Evolutionary conservation across 371 early-diverging fungal genomes (phyloP).

Genomic region (Gilbertella persicaria): DNA sequence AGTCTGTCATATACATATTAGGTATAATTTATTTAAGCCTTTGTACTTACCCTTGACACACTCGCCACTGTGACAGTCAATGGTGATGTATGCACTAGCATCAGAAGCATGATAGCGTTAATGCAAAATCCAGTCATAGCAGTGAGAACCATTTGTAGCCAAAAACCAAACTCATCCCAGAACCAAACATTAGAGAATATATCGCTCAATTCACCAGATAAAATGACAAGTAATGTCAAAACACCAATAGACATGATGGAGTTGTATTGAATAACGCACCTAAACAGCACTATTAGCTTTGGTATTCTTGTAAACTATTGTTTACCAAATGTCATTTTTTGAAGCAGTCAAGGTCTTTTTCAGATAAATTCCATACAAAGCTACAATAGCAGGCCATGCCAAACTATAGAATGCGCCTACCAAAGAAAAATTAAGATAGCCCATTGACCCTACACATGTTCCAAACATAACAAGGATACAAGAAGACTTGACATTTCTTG

Average conservation of each 20-base stretch:
- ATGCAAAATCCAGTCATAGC: conserved; percentile 21
- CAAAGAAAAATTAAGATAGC: conserved; percentile 60
- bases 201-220: conserved; percentile 23
- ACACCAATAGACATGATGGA: conserved; percentile 16
- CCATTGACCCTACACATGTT: conserved; percentile 54
- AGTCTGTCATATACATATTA: conserved; percentile 5
- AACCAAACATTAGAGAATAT: conserved; percentile 22
- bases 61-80: conserved; percentile 13
- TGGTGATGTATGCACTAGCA: conserved; percentile 22
- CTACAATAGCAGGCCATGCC: conserved; percentile 55
- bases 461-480: conserved; percentile 58
- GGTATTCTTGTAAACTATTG: too few species aligned
- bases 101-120: conserved; percentile 15
- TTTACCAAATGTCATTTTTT: conserved; percentile 59
- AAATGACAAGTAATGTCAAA: conserved; percentile 13
- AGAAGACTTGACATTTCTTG: conserved; percentile 34
- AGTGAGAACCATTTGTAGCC: conserved; percentile 32
- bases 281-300: background rate
- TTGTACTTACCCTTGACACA: conserved; percentile 15
- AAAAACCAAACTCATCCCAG: conserved; percentile 28
- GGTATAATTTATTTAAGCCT: background rate
- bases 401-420: conserved; percentile 54
- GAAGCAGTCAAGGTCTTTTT: conserved; percentile 57
- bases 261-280: conserved; percentile 21
- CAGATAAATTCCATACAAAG: conserved; percentile 63